These are phyloP conservation scores for Psidium friedrichsthalianum DNA, from an alignment of 345 rosid genomes.

Conservation along the genomic window DNA sequence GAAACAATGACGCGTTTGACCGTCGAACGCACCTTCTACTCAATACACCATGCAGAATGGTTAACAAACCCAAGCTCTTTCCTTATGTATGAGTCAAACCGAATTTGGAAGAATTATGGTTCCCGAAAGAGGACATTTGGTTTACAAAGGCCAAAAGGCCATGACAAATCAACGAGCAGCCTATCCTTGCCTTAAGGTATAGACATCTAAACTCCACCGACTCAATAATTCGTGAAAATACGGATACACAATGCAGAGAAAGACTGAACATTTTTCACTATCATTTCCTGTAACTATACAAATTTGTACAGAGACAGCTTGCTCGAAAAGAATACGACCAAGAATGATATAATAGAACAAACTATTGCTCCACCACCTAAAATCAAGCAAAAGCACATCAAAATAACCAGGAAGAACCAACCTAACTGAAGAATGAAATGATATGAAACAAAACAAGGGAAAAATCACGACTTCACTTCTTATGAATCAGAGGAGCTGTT, in stretches of 20 bases:
- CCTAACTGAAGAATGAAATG: constrained; percentile 25
- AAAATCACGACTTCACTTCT: constrained; percentile 23
- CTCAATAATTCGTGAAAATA: background rate
- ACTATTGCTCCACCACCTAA: background rate
- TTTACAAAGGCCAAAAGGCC: background rate
- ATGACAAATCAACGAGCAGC: background rate
- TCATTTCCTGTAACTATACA: constrained; percentile 5
- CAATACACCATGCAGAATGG: background rate
- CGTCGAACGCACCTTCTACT: background rate
- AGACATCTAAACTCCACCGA: background rate
- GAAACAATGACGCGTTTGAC: background rate
- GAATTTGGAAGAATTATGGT: background rate
- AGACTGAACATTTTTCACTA: background rate
- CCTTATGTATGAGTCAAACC: background rate
- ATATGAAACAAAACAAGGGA: constrained; percentile 4
- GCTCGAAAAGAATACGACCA: constrained; percentile 15
- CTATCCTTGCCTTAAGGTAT: background rate
- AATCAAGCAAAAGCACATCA: background rate
- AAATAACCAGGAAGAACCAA: background rate
- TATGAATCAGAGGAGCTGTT: constrained; percentile 35
- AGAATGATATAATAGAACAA: constrained; percentile 3
- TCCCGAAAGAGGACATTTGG: background rate
- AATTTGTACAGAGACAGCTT: constrained; percentile 6
- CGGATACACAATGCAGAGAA: background rate
- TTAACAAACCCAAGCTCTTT: background rate